Base-by-base conservation (phyloP, 2,329 filamentous ascomycete species). In the Cadophora gregata region DNA sequence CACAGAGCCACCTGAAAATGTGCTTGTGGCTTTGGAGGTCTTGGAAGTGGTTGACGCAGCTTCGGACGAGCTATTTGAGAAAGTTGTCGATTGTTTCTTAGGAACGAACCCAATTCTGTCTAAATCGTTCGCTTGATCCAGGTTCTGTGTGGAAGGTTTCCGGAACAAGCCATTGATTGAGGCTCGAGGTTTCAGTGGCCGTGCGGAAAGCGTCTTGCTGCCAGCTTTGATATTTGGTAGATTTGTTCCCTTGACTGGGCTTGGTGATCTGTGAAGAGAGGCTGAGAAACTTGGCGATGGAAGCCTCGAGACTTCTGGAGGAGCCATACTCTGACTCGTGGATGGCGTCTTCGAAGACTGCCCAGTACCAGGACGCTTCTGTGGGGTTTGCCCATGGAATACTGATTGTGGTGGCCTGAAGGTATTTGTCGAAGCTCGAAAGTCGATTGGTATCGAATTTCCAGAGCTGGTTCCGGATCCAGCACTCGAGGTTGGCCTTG, bases 401-500 rank as follows among this genome's bases (percentile, higher is more conserved):
- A 6, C 51, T 27, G 81, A 76, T 25, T 83, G 70, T 0, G 82
- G 79, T 6, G 79, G 77, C 56, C 80, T 82, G 70, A 81, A 84
- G 1, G 81, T 77, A 65, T 76, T 81, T 0, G 78, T 80, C 3
- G 82, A 81, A 16, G 81, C 77, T 29, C 83, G 79, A 60, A 83
- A 81, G 73, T 77, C 82, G 3, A 75, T 70, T 72, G 63, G 74
- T 66, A 69, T 74, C 78, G 68, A 63, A 21, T 71, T 61, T 68
- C 77, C 81, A 71, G 76, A 82, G 67, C 80, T 86, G 33, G 80
- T 63, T 68, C 77, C 81, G 71, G 76, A 83, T 67, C 80, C 86
- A 38, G 80, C 81, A 73, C 83, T 85, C 3, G 87, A 88, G 1
- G 84, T 84, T 8, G 84, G 86, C 25, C 86, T 82, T 25, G 76